Conservation (phyloP, 257 asterid genomes). For the Lavandula angustifolia region DNA sequence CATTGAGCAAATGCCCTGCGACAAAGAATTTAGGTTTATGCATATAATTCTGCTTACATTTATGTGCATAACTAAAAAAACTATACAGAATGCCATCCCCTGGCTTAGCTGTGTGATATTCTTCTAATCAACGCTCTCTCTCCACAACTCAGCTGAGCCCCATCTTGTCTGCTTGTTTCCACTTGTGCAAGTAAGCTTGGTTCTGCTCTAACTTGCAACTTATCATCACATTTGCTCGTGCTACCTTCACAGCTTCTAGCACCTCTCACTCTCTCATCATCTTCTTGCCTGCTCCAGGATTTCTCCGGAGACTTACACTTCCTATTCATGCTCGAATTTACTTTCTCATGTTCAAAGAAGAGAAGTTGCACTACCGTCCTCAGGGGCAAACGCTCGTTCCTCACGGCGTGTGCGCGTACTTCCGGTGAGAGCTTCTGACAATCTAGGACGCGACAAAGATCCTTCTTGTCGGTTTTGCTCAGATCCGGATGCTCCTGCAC, state of each 20-base stretch:
- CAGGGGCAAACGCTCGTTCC: constrained; percentile 68
- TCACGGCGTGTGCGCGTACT: constrained; percentile 59
- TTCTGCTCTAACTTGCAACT: constrained; percentile 35
- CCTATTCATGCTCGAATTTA: constrained; percentile 25
- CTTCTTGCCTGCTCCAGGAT: neutral
- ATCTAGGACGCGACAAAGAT: constrained; percentile 61
- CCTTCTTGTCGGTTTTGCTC: constrained; percentile 62
- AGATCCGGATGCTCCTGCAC: constrained; percentile 67
- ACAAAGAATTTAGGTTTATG: constrained; percentile 29
- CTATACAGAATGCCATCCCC: constrained; percentile 18
- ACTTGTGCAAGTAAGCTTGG: constrained; percentile 30
- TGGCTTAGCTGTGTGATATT: constrained; percentile 34
- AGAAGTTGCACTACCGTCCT: constrained; percentile 76
- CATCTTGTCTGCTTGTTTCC: constrained; percentile 30
- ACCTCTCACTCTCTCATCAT: constrained; percentile 32
- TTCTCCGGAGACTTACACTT: constrained; percentile 33
- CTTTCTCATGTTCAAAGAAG: constrained; percentile 61
- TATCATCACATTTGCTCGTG: constrained; percentile 32
- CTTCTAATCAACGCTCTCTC: constrained; percentile 38
- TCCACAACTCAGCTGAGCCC: constrained; percentile 28
- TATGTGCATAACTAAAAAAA: constrained; percentile 27
- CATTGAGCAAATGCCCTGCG: neutral
- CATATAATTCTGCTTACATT: constrained; percentile 26
- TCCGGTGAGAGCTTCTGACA: constrained; percentile 66
- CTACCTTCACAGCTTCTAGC: constrained; percentile 29